Conservation (phyloP, 2,329 filamentous ascomycete genomes). For the Microcyclosporella mali region DNA sequence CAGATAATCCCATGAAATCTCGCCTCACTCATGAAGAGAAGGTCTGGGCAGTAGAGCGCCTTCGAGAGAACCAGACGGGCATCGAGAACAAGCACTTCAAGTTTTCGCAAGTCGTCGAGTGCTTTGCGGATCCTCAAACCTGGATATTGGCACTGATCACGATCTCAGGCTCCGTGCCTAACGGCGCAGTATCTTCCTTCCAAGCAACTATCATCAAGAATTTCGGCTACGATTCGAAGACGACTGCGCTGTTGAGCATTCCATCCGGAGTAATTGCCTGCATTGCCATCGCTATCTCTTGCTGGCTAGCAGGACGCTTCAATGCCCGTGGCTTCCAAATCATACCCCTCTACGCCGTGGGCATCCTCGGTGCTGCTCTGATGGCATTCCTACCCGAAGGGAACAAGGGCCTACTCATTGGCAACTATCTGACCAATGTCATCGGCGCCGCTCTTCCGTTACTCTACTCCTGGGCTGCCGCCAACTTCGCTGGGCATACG, state of each 20-base stretch:
- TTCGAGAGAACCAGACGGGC: constrained; percentile 45
- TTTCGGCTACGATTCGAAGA: constrained; percentile 27
- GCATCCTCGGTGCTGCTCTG: constrained; percentile 26
- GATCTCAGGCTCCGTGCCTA: constrained; percentile 32
- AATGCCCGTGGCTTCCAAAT: constrained; percentile 27
- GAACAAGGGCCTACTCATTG: constrained; percentile 42
- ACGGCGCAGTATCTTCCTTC: constrained; percentile 38
- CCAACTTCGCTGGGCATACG: constrained; percentile 62
- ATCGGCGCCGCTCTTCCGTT: constrained; percentile 35
- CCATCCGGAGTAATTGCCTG: constrained; percentile 49
- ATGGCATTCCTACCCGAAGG: constrained; percentile 29
- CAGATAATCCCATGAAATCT: constrained; percentile 27
- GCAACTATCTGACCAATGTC: constrained; percentile 37
- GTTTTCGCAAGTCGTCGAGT: constrained; percentile 40
- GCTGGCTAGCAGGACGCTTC: constrained; percentile 25
- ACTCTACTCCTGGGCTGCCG: constrained; percentile 32
- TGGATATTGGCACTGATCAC: constrained; percentile 38
- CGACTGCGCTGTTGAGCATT: constrained; percentile 45
- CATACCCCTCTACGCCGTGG: constrained; percentile 22
- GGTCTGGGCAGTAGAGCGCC: constrained; percentile 33
- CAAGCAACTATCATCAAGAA: constrained; percentile 29
- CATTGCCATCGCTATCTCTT: constrained; percentile 28
- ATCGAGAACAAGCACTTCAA: constrained; percentile 50
- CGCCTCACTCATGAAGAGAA: constrained; percentile 28
- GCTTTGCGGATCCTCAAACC: constrained; percentile 40